A percentile compares a stretch with the other conserved stretches of the same genome.
These are phyloP conservation scores for Blastocystis sp. DNA, from an alignment of 352 stramenopile genomes.

Conservation along the genomic window DNA sequence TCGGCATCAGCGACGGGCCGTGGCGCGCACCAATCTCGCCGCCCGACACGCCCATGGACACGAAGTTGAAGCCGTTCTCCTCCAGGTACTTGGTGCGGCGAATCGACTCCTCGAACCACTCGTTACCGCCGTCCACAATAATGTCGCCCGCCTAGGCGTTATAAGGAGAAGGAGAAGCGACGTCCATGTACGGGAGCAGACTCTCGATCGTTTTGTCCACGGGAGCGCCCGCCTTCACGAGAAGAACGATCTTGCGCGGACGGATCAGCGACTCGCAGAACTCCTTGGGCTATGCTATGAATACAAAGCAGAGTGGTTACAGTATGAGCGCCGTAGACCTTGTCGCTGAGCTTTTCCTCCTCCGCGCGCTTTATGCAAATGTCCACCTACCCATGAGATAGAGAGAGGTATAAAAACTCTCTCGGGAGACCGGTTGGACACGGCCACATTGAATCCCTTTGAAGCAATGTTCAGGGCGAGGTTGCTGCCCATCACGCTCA, in stretches of 20 bases:
- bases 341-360: conserved; percentile 84
- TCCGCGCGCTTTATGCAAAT: conserved; percentile 88
- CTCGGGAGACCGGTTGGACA: conserved; percentile 91
- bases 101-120: conserved; percentile 96
- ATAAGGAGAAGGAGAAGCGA: conserved; percentile 11
- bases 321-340: conserved; percentile 86
- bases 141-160: conserved; percentile 72
- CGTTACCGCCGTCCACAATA: conserved; percentile 92
- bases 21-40: conserved; percentile 95
- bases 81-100: conserved; percentile 84
- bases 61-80: conserved; percentile 91
- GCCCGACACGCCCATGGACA: conserved; percentile 96
- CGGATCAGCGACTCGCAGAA: conserved; percentile 85
- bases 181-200: conserved; percentile 73
- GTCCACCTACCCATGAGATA: conserved; percentile 76
- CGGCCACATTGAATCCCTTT: conserved; percentile 85
- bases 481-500: conserved; percentile 94
- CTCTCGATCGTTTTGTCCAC: conserved; percentile 82
- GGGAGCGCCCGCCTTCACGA: conserved; percentile 95
- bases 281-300: conserved; percentile 66
- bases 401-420: conserved; percentile 76
- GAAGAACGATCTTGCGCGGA: conserved; percentile 93
- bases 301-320: conserved; percentile 69
- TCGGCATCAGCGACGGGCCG: conserved; percentile 95
- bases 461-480: conserved; percentile 81